Evolutionary conservation across 73 alveolate species (phyloP).

Genomic region (Paramecium sexaurelia): DNA sequence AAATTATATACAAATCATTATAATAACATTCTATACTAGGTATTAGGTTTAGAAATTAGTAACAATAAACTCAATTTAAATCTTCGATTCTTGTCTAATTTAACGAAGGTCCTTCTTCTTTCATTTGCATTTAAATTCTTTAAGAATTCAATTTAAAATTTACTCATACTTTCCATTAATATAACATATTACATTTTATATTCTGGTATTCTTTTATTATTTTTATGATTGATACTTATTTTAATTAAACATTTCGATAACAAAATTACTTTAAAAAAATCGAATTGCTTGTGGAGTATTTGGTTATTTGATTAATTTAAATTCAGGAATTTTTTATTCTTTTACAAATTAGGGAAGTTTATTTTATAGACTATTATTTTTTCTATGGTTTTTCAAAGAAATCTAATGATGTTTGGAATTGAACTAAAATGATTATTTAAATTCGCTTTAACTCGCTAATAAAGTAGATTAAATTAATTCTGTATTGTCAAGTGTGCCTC

Average conservation of each 20-base stretch:
- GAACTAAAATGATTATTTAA: conserved; percentile 17
- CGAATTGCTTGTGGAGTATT: conserved; percentile 22
- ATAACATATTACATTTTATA: not conserved
- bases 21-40: conserved; percentile 11
- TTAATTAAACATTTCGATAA: not conserved
- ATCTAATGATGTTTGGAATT: not conserved
- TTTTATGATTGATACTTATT: not conserved
- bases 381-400: not conserved
- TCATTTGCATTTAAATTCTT: not conserved
- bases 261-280: conserved; percentile 33
- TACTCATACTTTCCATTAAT: not conserved
- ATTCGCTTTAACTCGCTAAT: conserved; percentile 14
- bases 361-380: not conserved
- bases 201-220: conserved; percentile 22
- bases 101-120: conserved; percentile 27
- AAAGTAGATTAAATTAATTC: not conserved
- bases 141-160: not conserved
- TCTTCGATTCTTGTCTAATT: not conserved
- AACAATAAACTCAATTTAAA: conserved; percentile 6
- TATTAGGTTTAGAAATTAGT: conserved; percentile 13
- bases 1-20: conserved; percentile 34
- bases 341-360: not conserved
- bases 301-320: not conserved
- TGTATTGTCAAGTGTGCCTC: conserved; percentile 15
- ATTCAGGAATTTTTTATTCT: not conserved